A percentile compares a stretch with the other conserved stretches of the same genome.
Conservation (phyloP, 2,329 filamentous ascomycete genomes). For the Aspergillus pseudoviridinutans region DNA sequence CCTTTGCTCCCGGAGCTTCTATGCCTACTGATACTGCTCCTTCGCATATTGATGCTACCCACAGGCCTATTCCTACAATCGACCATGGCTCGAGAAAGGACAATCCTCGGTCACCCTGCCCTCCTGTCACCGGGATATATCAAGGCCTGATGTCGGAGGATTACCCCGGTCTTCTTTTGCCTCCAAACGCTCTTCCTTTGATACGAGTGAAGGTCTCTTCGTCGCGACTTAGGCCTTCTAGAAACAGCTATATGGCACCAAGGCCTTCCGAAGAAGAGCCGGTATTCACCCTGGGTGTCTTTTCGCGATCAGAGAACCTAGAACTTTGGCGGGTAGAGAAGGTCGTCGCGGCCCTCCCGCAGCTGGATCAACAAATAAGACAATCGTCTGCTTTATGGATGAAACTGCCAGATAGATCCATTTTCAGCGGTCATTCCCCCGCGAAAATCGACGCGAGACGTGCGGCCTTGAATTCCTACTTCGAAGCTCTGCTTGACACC, state of each 20-base stretch:
- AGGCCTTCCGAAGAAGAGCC: constrained; percentile 85
- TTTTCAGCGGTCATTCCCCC: constrained; percentile 90
- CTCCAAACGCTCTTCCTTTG: constrained; percentile 82
- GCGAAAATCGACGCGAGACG: constrained; percentile 88
- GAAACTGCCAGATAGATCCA: constrained; percentile 73
- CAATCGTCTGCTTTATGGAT: constrained; percentile 67
- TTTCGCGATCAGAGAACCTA: constrained; percentile 58
- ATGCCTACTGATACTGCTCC: constrained; percentile 39
- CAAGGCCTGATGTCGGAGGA: constrained; percentile 78
- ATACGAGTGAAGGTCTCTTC: constrained; percentile 86
- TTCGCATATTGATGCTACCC: constrained; percentile 11
- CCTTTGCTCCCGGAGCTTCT: constrained; percentile 66
- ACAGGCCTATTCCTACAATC: constrained; percentile 31
- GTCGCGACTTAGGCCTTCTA: constrained; percentile 88
- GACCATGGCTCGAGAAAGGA: constrained; percentile 34
- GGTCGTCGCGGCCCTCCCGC: constrained; percentile 73
- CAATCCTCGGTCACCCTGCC: constrained; percentile 25
- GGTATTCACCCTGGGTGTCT: constrained; percentile 85
- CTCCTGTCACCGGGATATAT: constrained; percentile 55
- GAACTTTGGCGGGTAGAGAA: constrained; percentile 97
- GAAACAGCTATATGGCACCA: constrained; percentile 75
- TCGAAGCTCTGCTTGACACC: constrained; percentile 79
- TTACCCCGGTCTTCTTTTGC: constrained; percentile 77
- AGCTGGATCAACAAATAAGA: constrained; percentile 77
- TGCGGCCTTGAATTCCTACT: constrained; percentile 74